Evolutionary conservation across 2,329 filamentous ascomycete species (phyloP).

Genomic region (Fusarium sp.): DNA sequence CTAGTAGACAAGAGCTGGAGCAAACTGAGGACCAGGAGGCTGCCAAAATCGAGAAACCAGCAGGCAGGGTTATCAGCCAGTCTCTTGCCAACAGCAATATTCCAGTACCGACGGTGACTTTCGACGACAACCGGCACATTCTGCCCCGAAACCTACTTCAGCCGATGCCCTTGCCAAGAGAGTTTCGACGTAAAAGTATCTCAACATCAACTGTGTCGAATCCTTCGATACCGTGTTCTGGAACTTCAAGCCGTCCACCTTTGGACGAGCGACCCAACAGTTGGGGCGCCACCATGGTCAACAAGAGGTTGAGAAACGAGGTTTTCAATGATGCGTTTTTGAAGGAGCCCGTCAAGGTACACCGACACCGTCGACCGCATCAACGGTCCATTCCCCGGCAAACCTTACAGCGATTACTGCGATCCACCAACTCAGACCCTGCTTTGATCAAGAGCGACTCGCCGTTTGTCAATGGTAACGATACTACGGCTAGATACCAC

Average conservation of each 20-base stretch:
- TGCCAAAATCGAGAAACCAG: conserved; percentile 29
- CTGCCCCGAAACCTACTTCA: conserved; percentile 87
- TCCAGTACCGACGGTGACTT: conserved; percentile 89
- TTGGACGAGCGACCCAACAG: conserved; percentile 74
- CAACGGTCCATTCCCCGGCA: conserved; percentile 75
- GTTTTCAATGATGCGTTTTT: conserved; percentile 94
- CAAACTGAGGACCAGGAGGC: conserved; percentile 30
- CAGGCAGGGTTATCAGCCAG: conserved; percentile 73
- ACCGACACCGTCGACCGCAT: conserved; percentile 80
- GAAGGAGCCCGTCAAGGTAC: conserved; percentile 85
- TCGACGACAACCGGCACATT: conserved; percentile 95
- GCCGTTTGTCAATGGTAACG: conserved; percentile 23
- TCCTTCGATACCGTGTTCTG: conserved; percentile 15
- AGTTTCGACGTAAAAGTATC: conserved; percentile 54
- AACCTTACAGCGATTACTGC: conserved; percentile 62
- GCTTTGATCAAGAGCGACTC: conserved; percentile 51
- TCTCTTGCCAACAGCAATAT: conserved; percentile 77
- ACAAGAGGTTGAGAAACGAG: conserved; percentile 88
- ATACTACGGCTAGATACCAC: not conserved
- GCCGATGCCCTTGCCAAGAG: conserved; percentile 62
- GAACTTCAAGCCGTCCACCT: conserved; percentile 50
- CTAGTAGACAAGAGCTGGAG: conserved; percentile 39
- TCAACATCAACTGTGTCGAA: conserved; percentile 50
- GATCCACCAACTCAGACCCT: conserved; percentile 63
- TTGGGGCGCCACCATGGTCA: conserved; percentile 95